Evolutionary conservation across 306 rosid genomes (phyloP), one percentile per base, ranked within the genome.

Genomic region (Trichosanthes cucumerina): DNA sequence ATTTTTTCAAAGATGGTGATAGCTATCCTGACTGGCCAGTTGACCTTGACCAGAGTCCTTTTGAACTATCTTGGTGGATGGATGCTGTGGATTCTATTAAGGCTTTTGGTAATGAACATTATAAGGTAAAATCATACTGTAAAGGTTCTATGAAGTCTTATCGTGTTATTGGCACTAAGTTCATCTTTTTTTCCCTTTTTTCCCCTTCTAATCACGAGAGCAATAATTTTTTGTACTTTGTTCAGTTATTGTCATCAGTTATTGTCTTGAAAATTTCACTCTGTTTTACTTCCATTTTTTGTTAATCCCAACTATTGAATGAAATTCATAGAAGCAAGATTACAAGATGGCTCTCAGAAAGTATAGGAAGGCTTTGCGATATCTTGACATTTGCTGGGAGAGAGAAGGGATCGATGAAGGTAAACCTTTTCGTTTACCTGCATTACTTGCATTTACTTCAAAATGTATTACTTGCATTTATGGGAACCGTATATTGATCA

Each of bases 321-420:
- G n/a, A 73, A 44, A 47, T 80, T 50, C 38, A 24, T 85, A 93
- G 77, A 73, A 73, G 77, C 77, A 87, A 82, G 97, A 91, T 73
- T 86, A 80, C 73, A 93, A 91, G 87, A 90, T 90, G 88, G 97
- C 97, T 79, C 87, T 88, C 33, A 88, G 83, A 81, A 93, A 93
- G 88, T 93, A 93, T 76, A 76, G 97, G 5, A 93, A 93, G 86
- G 88, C 96, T 54, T 82, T 93, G 43, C 91, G 93, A 68, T 93
- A 90, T 83, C 89, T 89, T 36, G 98, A 93, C 80, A 84, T 91
- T 60, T 93, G 98, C 84, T 93, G 98, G 98, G 98, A 93, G 86
- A 93, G 89, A 86, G 96, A 91, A 39, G 96, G 89, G 43, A 91
- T 93, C 14, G 90, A 93, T 79, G 97, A 90, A 87, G 98, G 98